Evolutionary conservation across 257 asterid species (phyloP), one percentile per base, ranked within the genome.

Genomic region (Solanum sejunctum): DNA sequence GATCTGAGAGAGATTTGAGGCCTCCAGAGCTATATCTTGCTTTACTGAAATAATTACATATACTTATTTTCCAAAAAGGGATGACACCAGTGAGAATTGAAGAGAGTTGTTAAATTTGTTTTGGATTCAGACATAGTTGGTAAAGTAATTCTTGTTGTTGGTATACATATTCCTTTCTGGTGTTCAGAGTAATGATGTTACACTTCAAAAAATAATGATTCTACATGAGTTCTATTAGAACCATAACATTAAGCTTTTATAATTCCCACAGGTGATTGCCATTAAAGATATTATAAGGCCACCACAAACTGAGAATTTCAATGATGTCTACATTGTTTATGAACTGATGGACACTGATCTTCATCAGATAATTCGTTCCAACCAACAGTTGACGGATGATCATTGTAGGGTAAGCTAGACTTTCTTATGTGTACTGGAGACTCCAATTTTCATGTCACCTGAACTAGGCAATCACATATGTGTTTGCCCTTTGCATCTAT

Each of bases 311-410:
- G 98, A 97, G 90, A 97, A 93, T 90, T 97, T 97, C 90, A 97
- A 94, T 87, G 99, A 97, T 84, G 99, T 97, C 84, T 97, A 97
- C 92, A 97, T 92, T 75, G 97, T 97, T 36, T 93, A 88, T 88
- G 99, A 97, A 84, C 93, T 97, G 57, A 97, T 97, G 99, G 98
- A 97, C 91, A 97, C 98, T 54, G 98, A 97, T 92, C 98, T 97
- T 88, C 98, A 94, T 88, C 98, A 95, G 91, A 97, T 97, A 85
- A 94, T 94, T 86, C 94, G 97, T 85, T 95, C 98, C 88, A 94
- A 84, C 91, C 98, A 97, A 85, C 83, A 84, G 54, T 85, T 95
- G 89, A 89, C 97, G 51, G 98, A 97, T 86, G 98, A 97, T 88
- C 99, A 95, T 81, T 95, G 98, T 91, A 98, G 98, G 98, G 99